These are phyloP conservation scores for Eimeria praecox DNA, from an alignment of 169 alveolate genomes.

Conservation along the genomic window DNA sequence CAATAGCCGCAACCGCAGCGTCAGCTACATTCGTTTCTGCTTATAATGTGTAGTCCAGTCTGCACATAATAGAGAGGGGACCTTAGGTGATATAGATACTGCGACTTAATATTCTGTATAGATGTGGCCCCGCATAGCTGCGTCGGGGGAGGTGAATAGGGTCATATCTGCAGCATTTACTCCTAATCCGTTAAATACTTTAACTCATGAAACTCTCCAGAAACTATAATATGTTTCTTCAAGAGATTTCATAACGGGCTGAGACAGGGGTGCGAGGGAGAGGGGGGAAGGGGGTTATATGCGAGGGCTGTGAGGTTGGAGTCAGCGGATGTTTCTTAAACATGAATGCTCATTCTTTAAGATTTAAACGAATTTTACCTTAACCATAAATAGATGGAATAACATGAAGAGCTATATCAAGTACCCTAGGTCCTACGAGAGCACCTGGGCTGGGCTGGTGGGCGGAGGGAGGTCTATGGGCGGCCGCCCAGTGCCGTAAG, in stretches of 20 bases:
- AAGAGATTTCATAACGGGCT: neutral
- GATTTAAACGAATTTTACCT: neutral
- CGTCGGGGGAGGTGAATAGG: neutral
- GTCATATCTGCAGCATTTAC: neutral
- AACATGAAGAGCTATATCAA: neutral
- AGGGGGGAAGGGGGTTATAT: neutral
- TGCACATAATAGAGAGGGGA: neutral
- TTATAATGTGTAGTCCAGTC: neutral
- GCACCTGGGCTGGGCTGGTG: slow-evolving; percentile 49
- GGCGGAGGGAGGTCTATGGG: slow-evolving; percentile 9
- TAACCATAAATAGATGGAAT: neutral
- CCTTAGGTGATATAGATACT: neutral
- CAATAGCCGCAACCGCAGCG: too few species aligned
- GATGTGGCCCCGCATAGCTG: neutral
- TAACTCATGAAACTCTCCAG: too few species aligned
- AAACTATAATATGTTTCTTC: neutral
- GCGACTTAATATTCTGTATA: neutral
- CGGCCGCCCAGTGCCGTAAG: neutral
- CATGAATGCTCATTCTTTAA: neutral
- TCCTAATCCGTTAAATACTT: neutral
- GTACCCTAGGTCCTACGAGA: neutral
- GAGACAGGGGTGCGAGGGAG: neutral
- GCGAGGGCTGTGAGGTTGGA: neutral
- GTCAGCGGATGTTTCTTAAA: neutral
- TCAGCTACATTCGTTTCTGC: neutral